Evolutionary conservation across 2,329 filamentous ascomycete genomes (phyloP), one percentile per base, ranked within the genome.

Genomic region (Cercospora sp.): DNA sequence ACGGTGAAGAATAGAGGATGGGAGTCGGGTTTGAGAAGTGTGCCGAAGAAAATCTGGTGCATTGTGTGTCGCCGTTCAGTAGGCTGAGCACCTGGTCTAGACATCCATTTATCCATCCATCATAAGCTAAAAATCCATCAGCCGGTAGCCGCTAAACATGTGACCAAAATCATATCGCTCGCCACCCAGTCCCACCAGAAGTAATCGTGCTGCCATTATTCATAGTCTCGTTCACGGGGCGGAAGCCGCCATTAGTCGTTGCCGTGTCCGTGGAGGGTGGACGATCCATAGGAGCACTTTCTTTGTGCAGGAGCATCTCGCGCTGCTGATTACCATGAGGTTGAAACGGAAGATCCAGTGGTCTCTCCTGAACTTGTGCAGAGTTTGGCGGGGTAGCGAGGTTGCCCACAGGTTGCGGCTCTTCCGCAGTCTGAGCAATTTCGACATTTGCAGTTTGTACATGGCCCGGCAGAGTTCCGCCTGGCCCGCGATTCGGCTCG

Each of bases 221-320:
- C 60, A 62, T 63, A 45, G 33, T 31, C 10, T 64, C 66, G 23
- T 72, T 71, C 51, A 72, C 71, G 33, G 69, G 68, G 42, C 67
- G 69, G 51, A 72, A 72, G 42, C 68, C 68, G n/a, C 69, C 66
- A 18, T 53, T 58, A 8, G 16, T 64, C 20, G 26, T 45, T 48
- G 62, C 31, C 16, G 28, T 16, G 9, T 58, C 48, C 31, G 23
- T 18, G 23, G 18, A 57, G 20, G 48, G 30, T 5, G 28, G n/a
- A 20, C 48, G 30, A 1, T 33, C 20, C 33, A 58, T 20, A n/a
- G 30, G 48, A 20, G 28, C 30, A n/a, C 6, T 9, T n/a, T 64
- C 51, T 58, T 28, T 20, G 6, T 16, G 48, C 20, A 20, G 30
- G 26, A 20, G 51, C 12, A 57, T 36, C 48, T 58, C 53, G 53